These are phyloP conservation scores for Podila minutissima DNA, from an alignment of 192 early-diverging fungal genomes.

Conservation along the genomic window DNA sequence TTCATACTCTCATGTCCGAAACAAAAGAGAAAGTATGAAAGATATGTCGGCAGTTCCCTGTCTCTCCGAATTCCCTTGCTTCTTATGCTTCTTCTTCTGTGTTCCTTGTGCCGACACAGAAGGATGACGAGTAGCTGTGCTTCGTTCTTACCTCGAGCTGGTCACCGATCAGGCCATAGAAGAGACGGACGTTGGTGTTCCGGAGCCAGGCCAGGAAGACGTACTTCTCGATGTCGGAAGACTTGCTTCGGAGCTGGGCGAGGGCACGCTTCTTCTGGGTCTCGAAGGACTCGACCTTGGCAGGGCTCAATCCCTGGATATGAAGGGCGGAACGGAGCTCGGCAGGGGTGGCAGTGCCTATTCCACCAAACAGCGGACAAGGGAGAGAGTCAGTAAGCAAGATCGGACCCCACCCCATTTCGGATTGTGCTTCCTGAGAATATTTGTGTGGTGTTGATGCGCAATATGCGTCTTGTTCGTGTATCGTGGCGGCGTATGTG, in stretches of 20 bases:
- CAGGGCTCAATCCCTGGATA: slow-evolving; percentile 77
- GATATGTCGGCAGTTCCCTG: background rate
- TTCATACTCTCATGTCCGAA: background rate
- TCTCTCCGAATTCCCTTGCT: background rate
- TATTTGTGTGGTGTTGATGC: background rate
- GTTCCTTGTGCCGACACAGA: background rate
- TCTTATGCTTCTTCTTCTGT: background rate
- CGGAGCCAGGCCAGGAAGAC: slow-evolving; percentile 86
- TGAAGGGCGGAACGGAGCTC: slow-evolving; percentile 64
- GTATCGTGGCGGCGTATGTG: no score
- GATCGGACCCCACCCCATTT: background rate
- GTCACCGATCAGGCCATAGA: slow-evolving; percentile 82
- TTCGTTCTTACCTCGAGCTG: slow-evolving; percentile 72
- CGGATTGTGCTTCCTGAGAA: background rate
- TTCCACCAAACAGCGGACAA: background rate
- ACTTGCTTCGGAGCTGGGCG: slow-evolving; percentile 73
- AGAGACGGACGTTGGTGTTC: slow-evolving; percentile 82
- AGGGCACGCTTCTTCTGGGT: slow-evolving; percentile 81
- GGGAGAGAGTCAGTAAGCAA: background rate
- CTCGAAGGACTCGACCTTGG: slow-evolving; percentile 77
- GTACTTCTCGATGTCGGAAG: slow-evolving; percentile 82
- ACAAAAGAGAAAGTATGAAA: background rate
- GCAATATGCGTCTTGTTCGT: background rate
- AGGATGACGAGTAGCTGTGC: background rate
- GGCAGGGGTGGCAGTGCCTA: slow-evolving; percentile 70